phyloP scores from a whole-genome alignment of 2,329 filamentous ascomycete species.

The Trichoderma harzianum region DNA sequence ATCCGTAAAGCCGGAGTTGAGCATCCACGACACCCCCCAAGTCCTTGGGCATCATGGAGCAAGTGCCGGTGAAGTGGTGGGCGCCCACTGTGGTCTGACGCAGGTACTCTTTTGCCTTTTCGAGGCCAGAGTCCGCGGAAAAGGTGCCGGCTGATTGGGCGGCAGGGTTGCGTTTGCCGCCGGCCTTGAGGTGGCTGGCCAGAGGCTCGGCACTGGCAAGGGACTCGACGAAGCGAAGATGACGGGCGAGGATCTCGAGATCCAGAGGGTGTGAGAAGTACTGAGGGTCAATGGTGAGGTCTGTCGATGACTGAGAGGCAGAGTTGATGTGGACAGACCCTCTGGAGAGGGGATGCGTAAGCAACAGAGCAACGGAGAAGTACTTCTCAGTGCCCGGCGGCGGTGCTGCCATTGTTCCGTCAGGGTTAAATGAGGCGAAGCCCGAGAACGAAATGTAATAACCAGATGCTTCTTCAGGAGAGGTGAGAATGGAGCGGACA shows the following conservation, averaged over 20 bases:
- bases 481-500: slow-evolving; percentile 9
- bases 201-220: slow-evolving; percentile 39
- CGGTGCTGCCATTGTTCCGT: slow-evolving; percentile 20
- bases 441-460: slow-evolving; percentile 14
- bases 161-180: slow-evolving; percentile 32
- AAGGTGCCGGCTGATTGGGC: slow-evolving; percentile 10
- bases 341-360: slow-evolving; percentile 59
- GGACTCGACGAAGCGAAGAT: slow-evolving; percentile 41
- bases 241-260: slow-evolving; percentile 48
- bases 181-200: slow-evolving; percentile 35
- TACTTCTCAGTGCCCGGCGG: slow-evolving; percentile 43
- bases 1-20: slow-evolving; percentile 23
- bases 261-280: slow-evolving; percentile 56
- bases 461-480: slow-evolving; percentile 5
- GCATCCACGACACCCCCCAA: slow-evolving; percentile 30
- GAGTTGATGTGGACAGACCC: slow-evolving; percentile 55
- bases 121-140: slow-evolving; percentile 22
- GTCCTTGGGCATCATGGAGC: slow-evolving; percentile 45
- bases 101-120: slow-evolving; percentile 32
- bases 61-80: slow-evolving; percentile 49
- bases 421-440: slow-evolving; percentile 28
- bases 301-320: slow-evolving; percentile 22
- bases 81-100: slow-evolving; percentile 33
- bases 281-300: slow-evolving; percentile 50
- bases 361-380: slow-evolving; percentile 53